Percentiles rank a stretch among this genome's conserved stretches.
phyloP scores from a whole-genome alignment of 257 asterid genomes.

The Solanum paucissectum region DNA sequence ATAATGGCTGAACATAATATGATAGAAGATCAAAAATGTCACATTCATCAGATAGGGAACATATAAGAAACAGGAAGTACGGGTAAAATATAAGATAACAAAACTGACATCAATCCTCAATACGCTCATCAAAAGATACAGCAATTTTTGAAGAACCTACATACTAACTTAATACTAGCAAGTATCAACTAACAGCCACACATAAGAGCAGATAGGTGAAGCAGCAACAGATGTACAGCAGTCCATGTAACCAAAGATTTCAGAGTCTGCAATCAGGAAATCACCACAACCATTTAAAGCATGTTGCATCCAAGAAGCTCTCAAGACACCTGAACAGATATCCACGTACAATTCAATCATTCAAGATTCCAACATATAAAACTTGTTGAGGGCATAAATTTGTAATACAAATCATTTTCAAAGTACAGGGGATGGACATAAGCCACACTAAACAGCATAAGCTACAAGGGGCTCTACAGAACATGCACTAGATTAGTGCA shows the following conservation, averaged over 20 bases:
- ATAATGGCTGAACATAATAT: background rate
- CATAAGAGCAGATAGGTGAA: slow-evolving; percentile 70
- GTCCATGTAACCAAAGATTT: slow-evolving; percentile 79
- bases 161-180: slow-evolving; percentile 41
- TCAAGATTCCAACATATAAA: slow-evolving; percentile 25
- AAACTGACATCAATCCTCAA: slow-evolving; percentile 6
- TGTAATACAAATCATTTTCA: background rate
- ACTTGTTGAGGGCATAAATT: slow-evolving; percentile 4
- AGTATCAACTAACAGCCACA: slow-evolving; percentile 40
- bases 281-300: slow-evolving; percentile 96
- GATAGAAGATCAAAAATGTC: background rate
- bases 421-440: background rate
- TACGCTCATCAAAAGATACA: slow-evolving; percentile 24
- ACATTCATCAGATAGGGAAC: background rate
- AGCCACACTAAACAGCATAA: background rate
- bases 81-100: background rate
- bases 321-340: slow-evolving; percentile 88
- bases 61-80: background rate
- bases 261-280: slow-evolving; percentile 84
- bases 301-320: slow-evolving; percentile 93
- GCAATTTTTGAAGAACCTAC: slow-evolving; percentile 39
- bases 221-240: slow-evolving; percentile 98
- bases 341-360: slow-evolving; percentile 40
- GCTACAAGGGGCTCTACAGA: background rate
- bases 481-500: background rate